These are phyloP conservation scores for Cutaneotrichosporon sp. DNA, from an alignment of 1,284 basidiomycete species.

Conservation along the genomic window DNA sequence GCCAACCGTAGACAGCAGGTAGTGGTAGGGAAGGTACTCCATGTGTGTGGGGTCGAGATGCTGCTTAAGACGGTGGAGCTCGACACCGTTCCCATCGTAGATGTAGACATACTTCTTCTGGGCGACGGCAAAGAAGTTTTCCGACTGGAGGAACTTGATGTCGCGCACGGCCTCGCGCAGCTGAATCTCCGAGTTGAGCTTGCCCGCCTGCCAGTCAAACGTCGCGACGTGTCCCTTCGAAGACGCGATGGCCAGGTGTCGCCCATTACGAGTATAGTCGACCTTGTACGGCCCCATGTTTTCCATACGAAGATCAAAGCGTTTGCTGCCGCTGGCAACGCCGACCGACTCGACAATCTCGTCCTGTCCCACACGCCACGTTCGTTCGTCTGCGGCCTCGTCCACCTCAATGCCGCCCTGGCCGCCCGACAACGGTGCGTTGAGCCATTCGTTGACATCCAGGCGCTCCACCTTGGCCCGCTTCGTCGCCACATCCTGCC, in stretches of 20 bases:
- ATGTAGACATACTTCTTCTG: constrained; percentile 97
- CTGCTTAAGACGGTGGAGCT: constrained; percentile 64
- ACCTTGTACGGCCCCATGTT: constrained; percentile 63
- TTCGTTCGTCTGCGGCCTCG: constrained; percentile 58
- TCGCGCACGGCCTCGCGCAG: constrained; percentile 80
- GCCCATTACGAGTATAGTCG: constrained; percentile 86
- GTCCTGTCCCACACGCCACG: constrained; percentile 79
- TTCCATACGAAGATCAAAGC: constrained; percentile 75
- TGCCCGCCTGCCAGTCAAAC: constrained; percentile 89
- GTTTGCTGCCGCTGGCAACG: constrained; percentile 64
- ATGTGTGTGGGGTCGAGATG: constrained; percentile 88
- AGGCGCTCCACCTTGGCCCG: constrained; percentile 36
- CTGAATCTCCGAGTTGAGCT: constrained; percentile 81
- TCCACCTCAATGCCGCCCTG: constrained; percentile 46
- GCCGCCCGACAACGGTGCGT: constrained; percentile 32
- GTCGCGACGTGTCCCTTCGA: constrained; percentile 83
- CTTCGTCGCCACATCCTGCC: constrained; percentile 52
- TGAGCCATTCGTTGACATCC: constrained; percentile 47
- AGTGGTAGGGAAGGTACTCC: constrained; percentile 94
- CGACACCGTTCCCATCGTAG: constrained; percentile 89
- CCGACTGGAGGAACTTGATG: constrained; percentile 92
- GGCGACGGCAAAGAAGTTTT: constrained; percentile 88
- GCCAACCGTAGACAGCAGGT: constrained; percentile 81
- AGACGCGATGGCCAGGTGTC: constrained; percentile 79
- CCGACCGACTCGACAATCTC: constrained; percentile 70